Evolutionary conservation across 2,329 filamentous ascomycete species (phyloP).

Genomic region (Ophiostoma angusticollis): DNA sequence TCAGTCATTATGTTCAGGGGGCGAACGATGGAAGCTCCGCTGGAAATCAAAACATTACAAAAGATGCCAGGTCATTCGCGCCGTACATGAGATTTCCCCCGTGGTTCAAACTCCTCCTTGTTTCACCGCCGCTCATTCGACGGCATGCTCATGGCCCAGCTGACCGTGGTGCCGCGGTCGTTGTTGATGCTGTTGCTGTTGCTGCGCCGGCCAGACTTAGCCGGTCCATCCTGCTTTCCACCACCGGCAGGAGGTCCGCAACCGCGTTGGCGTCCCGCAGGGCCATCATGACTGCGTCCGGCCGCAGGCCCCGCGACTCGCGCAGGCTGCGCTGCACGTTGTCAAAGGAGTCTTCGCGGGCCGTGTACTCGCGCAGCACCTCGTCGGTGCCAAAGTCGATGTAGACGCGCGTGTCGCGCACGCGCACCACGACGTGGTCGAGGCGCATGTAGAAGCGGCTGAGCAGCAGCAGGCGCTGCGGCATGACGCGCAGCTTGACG

Average conservation of each 20-base stretch:
- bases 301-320: conserved; percentile 34
- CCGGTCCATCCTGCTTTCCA: conserved; percentile 53
- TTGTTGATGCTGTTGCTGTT: too few species aligned
- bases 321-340: conserved; percentile 48
- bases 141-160: too few species aligned
- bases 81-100: too few species aligned
- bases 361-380: conserved; percentile 80
- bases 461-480: conserved; percentile 71
- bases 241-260: conserved; percentile 53
- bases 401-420: conserved; percentile 84
- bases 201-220: conserved; percentile 17
- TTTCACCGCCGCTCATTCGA: too few species aligned
- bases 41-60: too few species aligned
- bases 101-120: too few species aligned
- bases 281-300: conserved; percentile 63
- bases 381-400: conserved; percentile 71
- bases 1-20: too few species aligned
- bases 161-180: too few species aligned
- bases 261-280: conserved; percentile 72
- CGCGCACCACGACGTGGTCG: conserved; percentile 75
- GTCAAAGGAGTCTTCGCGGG: conserved; percentile 72
- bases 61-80: too few species aligned
- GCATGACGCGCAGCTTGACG: conserved; percentile 89
- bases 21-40: too few species aligned
- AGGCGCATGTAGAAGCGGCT: conserved; percentile 83